Evolutionary conservation across 2,329 filamentous ascomycete species (phyloP), one percentile per base, ranked within the genome.

Genomic region (Ophiocordyceps camponoti-rufipedis): DNA sequence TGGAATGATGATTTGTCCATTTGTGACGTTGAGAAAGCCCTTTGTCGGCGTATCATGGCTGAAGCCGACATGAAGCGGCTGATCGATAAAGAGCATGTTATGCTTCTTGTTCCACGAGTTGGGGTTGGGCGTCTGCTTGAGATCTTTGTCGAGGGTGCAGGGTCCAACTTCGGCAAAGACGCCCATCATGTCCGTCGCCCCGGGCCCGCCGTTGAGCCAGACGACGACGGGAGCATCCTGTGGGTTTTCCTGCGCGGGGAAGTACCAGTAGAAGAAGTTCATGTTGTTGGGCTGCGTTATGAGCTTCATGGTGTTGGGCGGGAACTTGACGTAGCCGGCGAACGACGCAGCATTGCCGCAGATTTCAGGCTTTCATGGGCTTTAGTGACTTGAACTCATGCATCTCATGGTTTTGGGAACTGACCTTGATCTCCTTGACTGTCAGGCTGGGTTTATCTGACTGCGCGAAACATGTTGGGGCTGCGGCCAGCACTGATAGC

Each of bases 141-240:
- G 65, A 44, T 71, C 62, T 49, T 69, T 56, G 46, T 70, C 57
- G 28, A 72, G 57, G 50, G 70, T 58, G 54, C 65, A 74, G 14
- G 66, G 68, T 8, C 78, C 78, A 46, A 70, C 66, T 54, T 79
- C 78, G 19, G 66, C 63, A 53, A 82, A 79, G 45, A 83, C 61
- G n/a, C 76, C 76, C 42, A 75, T 64, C 67, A 81, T 70, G 40
- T 74, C 78, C 51, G 72, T 76, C 41, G 65, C 65, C 10, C 77
- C 78, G 1, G 77, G 77, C 2, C 78, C 77, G 45, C 78, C 78
- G 56, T 78, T 80, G 50, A 82, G 67, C 75, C 75, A 83, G 53
- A 82, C 72, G 12, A 70, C 72, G 43, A 79, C 56, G 28, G 59
- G 63, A 2, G 63, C 62, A 31, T 58, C 59, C 8, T 57, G 54